phyloP scores from a whole-genome alignment of 139 green algal species.

The Deuterostichococcus epilithicus region DNA sequence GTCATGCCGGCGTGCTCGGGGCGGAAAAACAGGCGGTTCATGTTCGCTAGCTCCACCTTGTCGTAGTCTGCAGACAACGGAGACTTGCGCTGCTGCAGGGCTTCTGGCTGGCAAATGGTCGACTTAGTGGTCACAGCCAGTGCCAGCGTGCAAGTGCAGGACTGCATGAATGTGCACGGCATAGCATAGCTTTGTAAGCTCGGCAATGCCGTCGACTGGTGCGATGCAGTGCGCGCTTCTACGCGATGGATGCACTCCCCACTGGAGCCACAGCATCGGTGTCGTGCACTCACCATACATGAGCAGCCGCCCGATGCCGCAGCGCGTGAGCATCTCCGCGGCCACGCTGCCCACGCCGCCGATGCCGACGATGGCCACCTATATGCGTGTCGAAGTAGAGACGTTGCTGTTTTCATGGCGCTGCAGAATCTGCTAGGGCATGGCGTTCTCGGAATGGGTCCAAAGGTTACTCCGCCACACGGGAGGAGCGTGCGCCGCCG shows the following conservation, averaged over 20 bases:
- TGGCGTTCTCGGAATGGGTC: background rate
- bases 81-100: too few relatives aligned
- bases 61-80: constrained; percentile 94
- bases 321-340: constrained; percentile 95
- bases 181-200: background rate
- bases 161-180: too few relatives aligned
- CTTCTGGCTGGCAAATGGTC: too few relatives aligned
- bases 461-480: background rate
- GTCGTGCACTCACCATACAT: constrained; percentile 61
- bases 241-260: background rate
- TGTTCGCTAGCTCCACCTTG: constrained; percentile 95
- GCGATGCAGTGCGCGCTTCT: background rate
- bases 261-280: background rate
- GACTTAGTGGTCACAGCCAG: too few relatives aligned
- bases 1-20: constrained; percentile 94
- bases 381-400: too few relatives aligned
- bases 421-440: too few relatives aligned
- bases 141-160: too few relatives aligned
- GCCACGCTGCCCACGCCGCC: constrained; percentile 94
- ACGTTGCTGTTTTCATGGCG: too few relatives aligned
- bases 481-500: too few relatives aligned
- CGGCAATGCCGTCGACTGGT: background rate
- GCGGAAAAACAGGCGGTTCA: constrained; percentile 98
- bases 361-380: constrained; percentile 80
- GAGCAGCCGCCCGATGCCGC: constrained; percentile 87